phyloP scores from a whole-genome alignment of 148 eudicot genomes.

The Vaccinium corymbosum region DNA sequence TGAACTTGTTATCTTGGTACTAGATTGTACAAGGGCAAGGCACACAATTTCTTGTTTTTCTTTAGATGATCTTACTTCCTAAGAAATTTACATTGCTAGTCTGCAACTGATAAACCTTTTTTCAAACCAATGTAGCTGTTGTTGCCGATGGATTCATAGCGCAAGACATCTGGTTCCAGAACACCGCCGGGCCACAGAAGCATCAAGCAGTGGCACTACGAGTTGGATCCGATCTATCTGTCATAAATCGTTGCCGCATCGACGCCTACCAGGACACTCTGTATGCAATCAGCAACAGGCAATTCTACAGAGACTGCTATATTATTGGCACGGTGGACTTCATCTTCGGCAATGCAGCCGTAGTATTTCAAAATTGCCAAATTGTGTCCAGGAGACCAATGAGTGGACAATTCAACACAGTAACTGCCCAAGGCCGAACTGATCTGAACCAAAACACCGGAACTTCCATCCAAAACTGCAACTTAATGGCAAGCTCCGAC shows the following conservation, averaged over 20 bases:
- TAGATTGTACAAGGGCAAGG: not conserved
- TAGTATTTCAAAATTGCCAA: conserved; percentile 35
- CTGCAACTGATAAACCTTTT: not conserved
- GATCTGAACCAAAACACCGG: conserved; percentile 43
- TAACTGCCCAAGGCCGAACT: conserved; percentile 41
- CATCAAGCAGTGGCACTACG: conserved; percentile 46
- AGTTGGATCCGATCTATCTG: conserved; percentile 37
- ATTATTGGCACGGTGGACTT: conserved; percentile 38
- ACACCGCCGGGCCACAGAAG: conserved; percentile 38
- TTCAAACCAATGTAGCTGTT: conserved; percentile 26
- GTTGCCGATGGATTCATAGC: conserved; percentile 39
- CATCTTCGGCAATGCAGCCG: conserved; percentile 44
- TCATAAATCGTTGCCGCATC: conserved; percentile 36
- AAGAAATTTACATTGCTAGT: not conserved
- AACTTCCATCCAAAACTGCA: conserved; percentile 37
- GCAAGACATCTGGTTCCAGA: conserved; percentile 39
- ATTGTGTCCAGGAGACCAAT: conserved; percentile 32
- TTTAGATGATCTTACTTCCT: not conserved
- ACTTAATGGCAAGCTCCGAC: conserved; percentile 27
- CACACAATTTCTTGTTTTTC: not conserved
- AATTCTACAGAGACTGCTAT: conserved; percentile 39
- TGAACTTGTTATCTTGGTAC: not conserved
- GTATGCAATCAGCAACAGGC: conserved; percentile 30
- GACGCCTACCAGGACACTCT: conserved; percentile 45
- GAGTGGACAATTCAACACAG: conserved; percentile 33